Evolutionary conservation across 345 rosid species (phyloP).

Genomic region (Acer negundo): DNA sequence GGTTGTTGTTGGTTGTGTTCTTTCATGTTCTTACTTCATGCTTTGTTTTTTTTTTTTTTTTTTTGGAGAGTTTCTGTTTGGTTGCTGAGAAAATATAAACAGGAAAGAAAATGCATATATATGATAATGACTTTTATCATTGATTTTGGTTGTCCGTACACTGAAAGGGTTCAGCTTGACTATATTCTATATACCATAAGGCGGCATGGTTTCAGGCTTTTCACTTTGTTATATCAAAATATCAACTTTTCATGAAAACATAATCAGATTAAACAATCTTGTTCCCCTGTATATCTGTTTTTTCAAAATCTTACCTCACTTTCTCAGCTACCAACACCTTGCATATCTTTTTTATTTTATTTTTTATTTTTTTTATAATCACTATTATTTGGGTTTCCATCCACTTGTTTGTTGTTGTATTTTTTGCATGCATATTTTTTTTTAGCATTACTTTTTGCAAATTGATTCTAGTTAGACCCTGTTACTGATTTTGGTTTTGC

Average conservation of each 20-base stretch:
- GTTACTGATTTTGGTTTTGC: background rate
- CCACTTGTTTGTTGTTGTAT: background rate
- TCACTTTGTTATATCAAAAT: background rate
- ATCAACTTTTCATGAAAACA: background rate
- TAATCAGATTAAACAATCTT: background rate
- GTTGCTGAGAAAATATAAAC: conserved; percentile 16
- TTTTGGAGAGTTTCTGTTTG: conserved; percentile 25
- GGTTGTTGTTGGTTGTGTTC: background rate
- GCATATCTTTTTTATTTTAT: background rate
- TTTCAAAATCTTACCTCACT: background rate
- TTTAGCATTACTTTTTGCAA: background rate
- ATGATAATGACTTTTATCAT: background rate
- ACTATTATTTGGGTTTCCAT: background rate
- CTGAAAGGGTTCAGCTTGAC: background rate
- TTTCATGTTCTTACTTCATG: background rate
- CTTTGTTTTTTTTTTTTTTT: conserved; percentile 6
- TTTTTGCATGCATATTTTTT: conserved; percentile 7
- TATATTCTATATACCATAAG: background rate
- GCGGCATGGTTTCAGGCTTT: background rate
- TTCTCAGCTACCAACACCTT: conserved; percentile 7
- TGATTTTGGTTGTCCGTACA: conserved; percentile 12
- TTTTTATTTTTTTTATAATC: background rate
- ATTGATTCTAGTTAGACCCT: conserved; percentile 1
- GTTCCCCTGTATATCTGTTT: background rate
- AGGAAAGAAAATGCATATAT: background rate